Evolutionary conservation across 2,329 filamentous ascomycete species (phyloP).

Genomic region (Arthrobotrys musiformis): DNA sequence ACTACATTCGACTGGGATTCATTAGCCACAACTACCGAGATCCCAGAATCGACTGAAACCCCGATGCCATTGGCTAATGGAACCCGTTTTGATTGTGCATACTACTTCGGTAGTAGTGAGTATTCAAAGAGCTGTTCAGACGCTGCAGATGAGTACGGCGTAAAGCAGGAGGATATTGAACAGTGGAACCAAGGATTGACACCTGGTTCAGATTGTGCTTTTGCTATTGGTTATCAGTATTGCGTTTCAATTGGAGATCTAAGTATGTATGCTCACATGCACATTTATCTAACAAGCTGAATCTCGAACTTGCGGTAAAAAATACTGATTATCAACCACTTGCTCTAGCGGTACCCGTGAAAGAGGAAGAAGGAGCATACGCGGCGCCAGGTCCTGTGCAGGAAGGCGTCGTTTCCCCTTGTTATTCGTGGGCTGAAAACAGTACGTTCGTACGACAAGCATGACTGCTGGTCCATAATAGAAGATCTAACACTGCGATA

Average conservation of each 20-base stretch:
- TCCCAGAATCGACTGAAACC: constrained; percentile 30
- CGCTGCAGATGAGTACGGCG: constrained; percentile 29
- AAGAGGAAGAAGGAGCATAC: constrained; percentile 20
- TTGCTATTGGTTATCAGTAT: constrained; percentile 37
- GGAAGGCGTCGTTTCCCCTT: constrained; percentile 34
- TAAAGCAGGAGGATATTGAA: constrained; percentile 39
- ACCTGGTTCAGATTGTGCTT: constrained; percentile 30
- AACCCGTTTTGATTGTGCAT: constrained; percentile 57
- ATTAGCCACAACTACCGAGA: constrained; percentile 15
- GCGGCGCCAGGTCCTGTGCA: constrained; percentile 27
- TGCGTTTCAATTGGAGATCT: constrained; percentile 48
- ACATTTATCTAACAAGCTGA: background rate
- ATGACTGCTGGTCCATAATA: constrained; percentile 5
- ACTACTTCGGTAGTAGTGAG: constrained; percentile 57
- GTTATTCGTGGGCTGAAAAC: constrained; percentile 22
- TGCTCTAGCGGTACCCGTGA: constrained; percentile 25
- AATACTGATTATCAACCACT: constrained; percentile 22
- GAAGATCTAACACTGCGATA: constrained; percentile 25
- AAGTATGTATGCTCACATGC: constrained; percentile 1
- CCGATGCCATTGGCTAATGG: constrained; percentile 56
- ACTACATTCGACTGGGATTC: constrained; percentile 37
- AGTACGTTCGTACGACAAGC: constrained; percentile 9
- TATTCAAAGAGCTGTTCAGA: constrained; percentile 53
- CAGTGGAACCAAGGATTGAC: constrained; percentile 30
- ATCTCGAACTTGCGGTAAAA: background rate